Evolutionary conservation across 306 rosid genomes (phyloP), one percentile per base, ranked within the genome.

Genomic region (Abrus precatorius): DNA sequence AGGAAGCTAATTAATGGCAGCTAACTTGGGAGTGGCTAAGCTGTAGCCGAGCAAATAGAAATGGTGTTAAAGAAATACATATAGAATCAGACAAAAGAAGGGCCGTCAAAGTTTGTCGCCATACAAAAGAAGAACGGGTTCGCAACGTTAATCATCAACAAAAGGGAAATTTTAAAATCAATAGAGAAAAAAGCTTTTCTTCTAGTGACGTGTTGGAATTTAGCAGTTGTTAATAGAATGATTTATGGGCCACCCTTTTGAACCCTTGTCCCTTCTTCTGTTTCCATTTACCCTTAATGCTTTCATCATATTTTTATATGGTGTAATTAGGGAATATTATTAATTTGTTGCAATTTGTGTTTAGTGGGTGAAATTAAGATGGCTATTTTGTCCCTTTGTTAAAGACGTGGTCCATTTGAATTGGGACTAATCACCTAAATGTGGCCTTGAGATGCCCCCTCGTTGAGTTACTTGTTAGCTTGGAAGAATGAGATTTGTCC

Each of bases 81-180:
- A 72, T 47, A 84, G 83, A 79, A 90, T 75, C 55, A 9, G 81
- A 89, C 95, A 94, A 50, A 84, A 77, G 76, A 86, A 83, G 85
- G 91, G 83, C 92, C 89, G 90, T 88, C 86, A 80, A 49, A 50
- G 49, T 88, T 86, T 88, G 93, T 90, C 89, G 1, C 29, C 45
- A 82, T 80, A 69, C 82, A 74, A 83, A 80, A 75, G 81, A 85
- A 84, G 88, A 89, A 83, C 87, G 78, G 90, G 83, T 71, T 80
- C 40, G 72, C 74, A 86, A 89, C 92, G 86, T 88, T 82, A 74
- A 63, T 85, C 29, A 71, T 61, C 87, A 84, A 45, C 48, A 57
- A 68, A 20, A 38, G 59, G 10, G 5, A 78, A 54, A 60, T 84
- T 78, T 41, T 80, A 84, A 90, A 75, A 62, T 52, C 71, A 72